These are phyloP conservation scores for Huiozyma naganishii DNA, from an alignment of 805 yeast genomes.

Conservation along the genomic window DNA sequence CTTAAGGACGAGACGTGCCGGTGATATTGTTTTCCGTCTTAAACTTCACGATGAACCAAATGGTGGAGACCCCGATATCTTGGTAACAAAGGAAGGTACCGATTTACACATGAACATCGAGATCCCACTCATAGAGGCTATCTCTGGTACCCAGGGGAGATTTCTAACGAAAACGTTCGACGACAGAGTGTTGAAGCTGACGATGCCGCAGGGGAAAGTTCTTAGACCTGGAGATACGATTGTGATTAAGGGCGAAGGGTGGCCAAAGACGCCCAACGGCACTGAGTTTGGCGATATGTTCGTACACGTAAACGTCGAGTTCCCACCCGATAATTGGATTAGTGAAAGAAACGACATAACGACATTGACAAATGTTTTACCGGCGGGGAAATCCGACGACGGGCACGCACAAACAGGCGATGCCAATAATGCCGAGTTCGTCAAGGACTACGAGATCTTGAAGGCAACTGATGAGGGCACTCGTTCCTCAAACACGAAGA, in stretches of 20 bases:
- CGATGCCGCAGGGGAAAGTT: slow-evolving; percentile 70
- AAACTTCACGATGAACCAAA: slow-evolving; percentile 10
- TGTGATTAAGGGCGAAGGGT: slow-evolving; percentile 63
- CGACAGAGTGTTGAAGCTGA: slow-evolving; percentile 56
- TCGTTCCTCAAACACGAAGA: neutral
- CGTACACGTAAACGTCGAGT: slow-evolving; percentile 58
- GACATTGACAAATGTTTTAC: slow-evolving; percentile 46
- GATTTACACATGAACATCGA: slow-evolving; percentile 53
- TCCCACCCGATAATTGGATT: slow-evolving; percentile 82
- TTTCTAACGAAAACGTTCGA: slow-evolving; percentile 65
- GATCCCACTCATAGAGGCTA: slow-evolving; percentile 66
- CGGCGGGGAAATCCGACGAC: slow-evolving; percentile 14
- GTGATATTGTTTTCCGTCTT: slow-evolving; percentile 63
- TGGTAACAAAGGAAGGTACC: slow-evolving; percentile 45
- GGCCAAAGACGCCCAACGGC: slow-evolving; percentile 44
- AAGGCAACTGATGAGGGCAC: neutral
- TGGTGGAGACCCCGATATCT: neutral
- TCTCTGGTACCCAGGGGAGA: slow-evolving; percentile 66
- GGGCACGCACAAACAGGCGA: too few species aligned
- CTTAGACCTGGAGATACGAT: slow-evolving; percentile 65
- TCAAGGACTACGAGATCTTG: neutral
- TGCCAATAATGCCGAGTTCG: neutral
- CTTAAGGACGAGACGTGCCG: slow-evolving; percentile 53
- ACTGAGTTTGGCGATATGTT: slow-evolving; percentile 55
- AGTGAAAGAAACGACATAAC: slow-evolving; percentile 55